A percentile compares a stretch with the other conserved stretches of the same genome.
These are phyloP conservation scores for Lentinus tigrinus DNA, from an alignment of 768 basidiomycete species.

Conservation along the genomic window DNA sequence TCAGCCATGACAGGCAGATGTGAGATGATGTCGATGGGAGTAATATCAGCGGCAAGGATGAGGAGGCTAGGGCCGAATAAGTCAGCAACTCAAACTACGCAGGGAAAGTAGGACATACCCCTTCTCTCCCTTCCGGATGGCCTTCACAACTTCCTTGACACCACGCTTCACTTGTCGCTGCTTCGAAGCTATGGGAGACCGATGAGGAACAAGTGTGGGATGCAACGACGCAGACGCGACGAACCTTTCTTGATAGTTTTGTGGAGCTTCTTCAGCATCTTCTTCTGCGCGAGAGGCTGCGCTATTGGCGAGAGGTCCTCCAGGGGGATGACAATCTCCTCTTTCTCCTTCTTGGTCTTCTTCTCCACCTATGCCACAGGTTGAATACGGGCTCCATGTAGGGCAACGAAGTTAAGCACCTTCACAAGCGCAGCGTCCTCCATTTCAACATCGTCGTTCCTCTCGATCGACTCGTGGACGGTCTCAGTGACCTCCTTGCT, in stretches of 20 bases:
- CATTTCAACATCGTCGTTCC: conserved; percentile 48
- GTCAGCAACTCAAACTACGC: neutral
- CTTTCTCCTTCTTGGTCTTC: conserved; percentile 65
- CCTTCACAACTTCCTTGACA: conserved; percentile 98
- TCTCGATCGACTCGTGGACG: conserved; percentile 25
- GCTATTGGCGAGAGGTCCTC: conserved; percentile 95
- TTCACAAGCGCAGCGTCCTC: conserved; percentile 37
- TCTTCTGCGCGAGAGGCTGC: conserved; percentile 88
- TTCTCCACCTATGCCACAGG: conserved; percentile 41
- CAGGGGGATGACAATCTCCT: conserved; percentile 62
- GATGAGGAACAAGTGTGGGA: neutral
- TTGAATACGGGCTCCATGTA: conserved; percentile 6
- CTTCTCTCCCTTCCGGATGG: conserved; percentile 95
- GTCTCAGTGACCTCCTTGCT: conserved; percentile 29
- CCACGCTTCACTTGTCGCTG: conserved; percentile 94
- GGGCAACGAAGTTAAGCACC: conserved; percentile 22
- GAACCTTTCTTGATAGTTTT: conserved; percentile 91
- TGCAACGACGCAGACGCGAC: neutral
- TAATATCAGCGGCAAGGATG: conserved; percentile 94
- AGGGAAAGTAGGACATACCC: conserved; percentile 53
- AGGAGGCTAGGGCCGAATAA: conserved; percentile 56
- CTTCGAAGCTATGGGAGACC: conserved; percentile 70
- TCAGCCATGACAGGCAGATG: conserved; percentile 94
- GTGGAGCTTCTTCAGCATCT: conserved; percentile 91
- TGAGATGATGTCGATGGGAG: conserved; percentile 97